Evolutionary conservation across 1,284 basidiomycete species (phyloP).

Genomic region (Boletus austroedulis): DNA sequence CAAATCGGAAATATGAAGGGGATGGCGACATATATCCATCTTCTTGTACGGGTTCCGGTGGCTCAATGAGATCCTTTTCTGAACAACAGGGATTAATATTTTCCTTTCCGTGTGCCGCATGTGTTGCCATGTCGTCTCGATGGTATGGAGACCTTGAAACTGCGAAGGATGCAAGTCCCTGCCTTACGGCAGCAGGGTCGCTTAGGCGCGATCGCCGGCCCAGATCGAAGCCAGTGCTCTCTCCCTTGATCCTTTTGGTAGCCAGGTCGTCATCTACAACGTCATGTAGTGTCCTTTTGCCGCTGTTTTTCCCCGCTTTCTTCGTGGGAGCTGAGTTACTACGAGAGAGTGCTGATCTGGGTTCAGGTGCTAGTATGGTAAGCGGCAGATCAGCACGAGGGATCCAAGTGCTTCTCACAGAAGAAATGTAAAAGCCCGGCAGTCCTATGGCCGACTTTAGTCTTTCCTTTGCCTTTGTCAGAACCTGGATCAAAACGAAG

Average conservation of each 20-base stretch:
- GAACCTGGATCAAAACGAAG: constrained; percentile 35
- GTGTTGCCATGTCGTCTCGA: constrained; percentile 44
- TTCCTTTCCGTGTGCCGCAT: constrained; percentile 37
- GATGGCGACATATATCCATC: constrained; percentile 74
- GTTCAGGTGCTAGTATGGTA: constrained; percentile 47
- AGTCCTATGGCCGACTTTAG: constrained; percentile 36
- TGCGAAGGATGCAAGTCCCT: constrained; percentile 1
- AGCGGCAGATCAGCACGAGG: constrained; percentile 30
- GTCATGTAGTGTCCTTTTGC: constrained; percentile 68
- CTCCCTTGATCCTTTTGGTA: constrained; percentile 48
- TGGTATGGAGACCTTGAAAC: constrained; percentile 39
- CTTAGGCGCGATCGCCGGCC: constrained; percentile 36
- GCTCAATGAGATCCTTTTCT: constrained; percentile 29
- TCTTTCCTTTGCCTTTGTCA: constrained; percentile 42
- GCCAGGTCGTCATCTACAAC: constrained; percentile 63
- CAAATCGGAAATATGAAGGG: constrained; percentile 47
- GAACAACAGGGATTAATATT: constrained; percentile 40
- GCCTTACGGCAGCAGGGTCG: constrained; percentile 20
- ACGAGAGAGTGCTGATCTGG: constrained; percentile 30
- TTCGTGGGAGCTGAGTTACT: constrained; percentile 31
- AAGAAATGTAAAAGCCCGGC: constrained; percentile 60
- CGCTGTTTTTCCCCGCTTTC: constrained; percentile 57
- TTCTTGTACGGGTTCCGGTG: constrained; percentile 51
- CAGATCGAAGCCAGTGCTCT: constrained; percentile 16
- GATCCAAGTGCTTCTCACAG: constrained; percentile 42